These are phyloP conservation scores for Botrytis byssoidea DNA, from an alignment of 2,329 filamentous ascomycete genomes.

Conservation along the genomic window DNA sequence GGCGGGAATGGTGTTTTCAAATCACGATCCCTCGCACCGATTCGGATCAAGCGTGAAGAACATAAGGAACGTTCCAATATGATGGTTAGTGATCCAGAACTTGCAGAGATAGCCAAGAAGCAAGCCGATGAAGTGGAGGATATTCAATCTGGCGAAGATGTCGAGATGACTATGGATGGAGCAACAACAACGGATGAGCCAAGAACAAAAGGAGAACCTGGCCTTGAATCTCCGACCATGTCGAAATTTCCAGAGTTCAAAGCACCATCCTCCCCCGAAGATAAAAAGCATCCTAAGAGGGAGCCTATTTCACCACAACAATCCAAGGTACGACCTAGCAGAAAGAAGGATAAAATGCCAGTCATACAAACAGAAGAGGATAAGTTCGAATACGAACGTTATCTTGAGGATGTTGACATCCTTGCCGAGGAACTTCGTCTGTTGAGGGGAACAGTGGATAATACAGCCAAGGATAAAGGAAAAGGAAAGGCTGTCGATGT, in stretches of 20 bases:
- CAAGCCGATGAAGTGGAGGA: conserved; percentile 21
- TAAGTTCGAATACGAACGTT: conserved; percentile 49
- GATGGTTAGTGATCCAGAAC: conserved; percentile 27
- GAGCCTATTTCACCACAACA: conserved; percentile 6
- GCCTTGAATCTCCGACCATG: conserved; percentile 11
- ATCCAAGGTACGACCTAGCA: not conserved
- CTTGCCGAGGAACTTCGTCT: conserved; percentile 46
- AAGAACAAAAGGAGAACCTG: conserved; percentile 13
- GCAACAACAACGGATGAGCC: not conserved
- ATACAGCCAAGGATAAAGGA: conserved; percentile 26
- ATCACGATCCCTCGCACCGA: conserved; percentile 31
- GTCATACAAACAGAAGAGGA: conserved; percentile 53
- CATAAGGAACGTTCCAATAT: conserved; percentile 36
- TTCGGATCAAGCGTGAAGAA: conserved; percentile 36
- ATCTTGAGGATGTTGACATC: conserved; percentile 46
- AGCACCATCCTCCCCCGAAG: conserved; percentile 17
- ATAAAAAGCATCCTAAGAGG: conserved; percentile 15
- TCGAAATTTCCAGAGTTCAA: conserved; percentile 13
- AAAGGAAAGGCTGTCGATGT: conserved; percentile 41
- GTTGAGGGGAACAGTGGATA: conserved; percentile 34
- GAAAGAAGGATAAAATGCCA: conserved; percentile 36
- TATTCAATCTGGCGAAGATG: not conserved
- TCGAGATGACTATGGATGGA: not conserved
- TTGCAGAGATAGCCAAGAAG: conserved; percentile 16
- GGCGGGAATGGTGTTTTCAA: conserved; percentile 23